phyloP scores from a whole-genome alignment of 2,329 filamentous ascomycete species.

The Alternaria hordeiaustralica region DNA sequence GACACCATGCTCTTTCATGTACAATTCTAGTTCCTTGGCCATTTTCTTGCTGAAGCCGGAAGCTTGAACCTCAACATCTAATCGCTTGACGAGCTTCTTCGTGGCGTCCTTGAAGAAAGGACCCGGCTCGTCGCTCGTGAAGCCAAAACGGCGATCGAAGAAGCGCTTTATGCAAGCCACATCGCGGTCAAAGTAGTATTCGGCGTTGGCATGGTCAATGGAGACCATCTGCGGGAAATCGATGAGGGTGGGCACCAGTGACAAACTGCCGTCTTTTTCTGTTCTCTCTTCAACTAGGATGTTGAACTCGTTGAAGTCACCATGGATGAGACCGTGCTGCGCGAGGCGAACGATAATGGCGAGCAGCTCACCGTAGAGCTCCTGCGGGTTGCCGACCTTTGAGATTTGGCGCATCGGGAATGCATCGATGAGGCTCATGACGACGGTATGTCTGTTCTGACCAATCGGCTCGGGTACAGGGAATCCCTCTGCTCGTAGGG shows the following conservation, averaged over 20 bases:
- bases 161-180: conserved; percentile 95
- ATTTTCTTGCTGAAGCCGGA: conserved; percentile 97
- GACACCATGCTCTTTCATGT: conserved; percentile 76
- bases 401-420: conserved; percentile 91
- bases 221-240: conserved; percentile 99
- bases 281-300: conserved; percentile 84
- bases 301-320: conserved; percentile 99
- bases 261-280: conserved; percentile 49
- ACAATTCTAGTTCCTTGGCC: conserved; percentile 89
- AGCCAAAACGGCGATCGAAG: conserved; percentile 88
- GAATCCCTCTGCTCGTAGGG: conserved; percentile 81
- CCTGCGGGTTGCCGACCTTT: conserved; percentile 79
- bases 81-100: conserved; percentile 71
- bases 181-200: conserved; percentile 97
- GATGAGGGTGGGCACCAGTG: conserved; percentile 81
- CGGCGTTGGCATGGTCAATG: conserved; percentile 89
- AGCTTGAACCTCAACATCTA: conserved; percentile 89
- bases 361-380: conserved; percentile 91
- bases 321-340: conserved; percentile 88
- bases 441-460: conserved; percentile 92
- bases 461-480: conserved; percentile 86
- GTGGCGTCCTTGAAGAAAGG: conserved; percentile 86
- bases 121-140: conserved; percentile 79
- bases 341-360: conserved; percentile 83
- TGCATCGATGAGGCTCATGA: conserved; percentile 93